These are phyloP conservation scores for Geosmithia flava DNA, from an alignment of 2,329 filamentous ascomycete species.

Conservation along the genomic window DNA sequence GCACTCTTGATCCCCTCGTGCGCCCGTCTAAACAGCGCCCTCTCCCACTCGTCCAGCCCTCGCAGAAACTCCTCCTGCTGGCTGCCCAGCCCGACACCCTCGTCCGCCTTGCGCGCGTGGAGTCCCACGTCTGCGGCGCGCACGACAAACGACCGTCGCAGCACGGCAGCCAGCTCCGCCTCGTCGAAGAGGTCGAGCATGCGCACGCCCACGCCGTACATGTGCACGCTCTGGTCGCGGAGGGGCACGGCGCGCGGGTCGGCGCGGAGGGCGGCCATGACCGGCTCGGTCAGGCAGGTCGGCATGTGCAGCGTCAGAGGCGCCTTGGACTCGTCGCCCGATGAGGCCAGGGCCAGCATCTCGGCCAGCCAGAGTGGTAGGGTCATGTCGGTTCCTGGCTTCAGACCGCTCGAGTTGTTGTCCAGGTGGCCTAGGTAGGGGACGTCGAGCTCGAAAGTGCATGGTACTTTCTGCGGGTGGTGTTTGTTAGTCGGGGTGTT, in stretches of 20 bases:
- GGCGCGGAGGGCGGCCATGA: constrained; percentile 82
- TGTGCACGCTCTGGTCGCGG: constrained; percentile 71
- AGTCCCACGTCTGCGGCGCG: constrained; percentile 75
- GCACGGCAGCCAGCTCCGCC: constrained; percentile 57
- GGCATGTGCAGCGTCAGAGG: constrained; percentile 77
- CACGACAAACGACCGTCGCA: constrained; percentile 68
- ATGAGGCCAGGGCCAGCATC: constrained; percentile 67
- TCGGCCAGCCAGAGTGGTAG: constrained; percentile 92
- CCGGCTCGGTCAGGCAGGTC: constrained; percentile 60
- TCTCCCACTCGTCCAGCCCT: constrained; percentile 83
- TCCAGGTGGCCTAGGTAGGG: constrained; percentile 82
- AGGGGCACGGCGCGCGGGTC: constrained; percentile 79
- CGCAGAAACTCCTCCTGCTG: constrained; percentile 68
- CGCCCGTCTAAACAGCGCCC: constrained; percentile 59
- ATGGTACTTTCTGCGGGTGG: constrained; percentile 71
- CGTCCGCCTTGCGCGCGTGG: constrained; percentile 76
- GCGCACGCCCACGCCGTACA: constrained; percentile 73
- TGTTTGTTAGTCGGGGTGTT: constrained; percentile 17
- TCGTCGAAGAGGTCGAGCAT: constrained; percentile 90
- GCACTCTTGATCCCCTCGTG: constrained; percentile 62
- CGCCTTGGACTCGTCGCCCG: constrained; percentile 33
- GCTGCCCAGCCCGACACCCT: constrained; percentile 40
- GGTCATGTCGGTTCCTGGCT: constrained; percentile 65
- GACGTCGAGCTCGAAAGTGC: constrained; percentile 85
- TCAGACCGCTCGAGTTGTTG: constrained; percentile 59